Evolutionary conservation across 2,329 filamentous ascomycete genomes (phyloP).

Genomic region (Exophiala xenobiotica): DNA sequence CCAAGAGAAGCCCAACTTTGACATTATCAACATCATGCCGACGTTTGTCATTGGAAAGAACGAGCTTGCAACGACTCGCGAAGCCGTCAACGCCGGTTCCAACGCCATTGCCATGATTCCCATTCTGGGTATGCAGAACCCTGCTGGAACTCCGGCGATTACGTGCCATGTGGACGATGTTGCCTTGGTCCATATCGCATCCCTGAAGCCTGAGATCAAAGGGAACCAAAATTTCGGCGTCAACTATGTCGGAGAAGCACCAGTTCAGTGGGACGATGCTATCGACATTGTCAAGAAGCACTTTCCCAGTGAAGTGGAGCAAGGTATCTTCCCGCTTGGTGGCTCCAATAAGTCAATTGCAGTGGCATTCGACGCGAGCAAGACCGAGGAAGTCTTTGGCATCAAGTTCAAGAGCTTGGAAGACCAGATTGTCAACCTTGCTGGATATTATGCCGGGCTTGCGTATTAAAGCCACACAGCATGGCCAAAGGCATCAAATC

Average conservation of each 20-base stretch:
- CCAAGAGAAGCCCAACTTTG: slow-evolving; percentile 57
- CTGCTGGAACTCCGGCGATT: slow-evolving; percentile 10
- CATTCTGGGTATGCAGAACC: slow-evolving; percentile 13
- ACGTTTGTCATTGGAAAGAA: slow-evolving; percentile 60
- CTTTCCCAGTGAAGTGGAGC: slow-evolving; percentile 41
- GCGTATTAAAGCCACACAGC: neutral
- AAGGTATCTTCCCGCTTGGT: slow-evolving; percentile 43
- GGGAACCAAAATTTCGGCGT: slow-evolving; percentile 23
- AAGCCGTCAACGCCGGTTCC: slow-evolving; percentile 24
- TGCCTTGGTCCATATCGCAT: slow-evolving; percentile 34
- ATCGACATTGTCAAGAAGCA: slow-evolving; percentile 44
- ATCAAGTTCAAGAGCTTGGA: slow-evolving; percentile 42
- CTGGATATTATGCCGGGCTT: slow-evolving; percentile 18
- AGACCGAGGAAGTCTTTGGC: slow-evolving; percentile 43
- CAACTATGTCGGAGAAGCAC: slow-evolving; percentile 13
- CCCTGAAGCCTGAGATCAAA: slow-evolving; percentile 27
- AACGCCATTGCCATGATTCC: slow-evolving; percentile 27
- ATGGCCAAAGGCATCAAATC: slow-evolving; percentile 2
- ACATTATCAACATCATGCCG: slow-evolving; percentile 61
- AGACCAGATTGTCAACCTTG: slow-evolving; percentile 34
- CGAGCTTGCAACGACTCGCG: slow-evolving; percentile 30
- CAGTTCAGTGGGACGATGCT: slow-evolving; percentile 41
- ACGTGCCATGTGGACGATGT: slow-evolving; percentile 35
- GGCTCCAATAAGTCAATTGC: slow-evolving; percentile 58
- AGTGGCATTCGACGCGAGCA: slow-evolving; percentile 49